These are phyloP conservation scores for Candida nemodendra DNA, from an alignment of 805 yeast genomes.

Conservation along the genomic window DNA sequence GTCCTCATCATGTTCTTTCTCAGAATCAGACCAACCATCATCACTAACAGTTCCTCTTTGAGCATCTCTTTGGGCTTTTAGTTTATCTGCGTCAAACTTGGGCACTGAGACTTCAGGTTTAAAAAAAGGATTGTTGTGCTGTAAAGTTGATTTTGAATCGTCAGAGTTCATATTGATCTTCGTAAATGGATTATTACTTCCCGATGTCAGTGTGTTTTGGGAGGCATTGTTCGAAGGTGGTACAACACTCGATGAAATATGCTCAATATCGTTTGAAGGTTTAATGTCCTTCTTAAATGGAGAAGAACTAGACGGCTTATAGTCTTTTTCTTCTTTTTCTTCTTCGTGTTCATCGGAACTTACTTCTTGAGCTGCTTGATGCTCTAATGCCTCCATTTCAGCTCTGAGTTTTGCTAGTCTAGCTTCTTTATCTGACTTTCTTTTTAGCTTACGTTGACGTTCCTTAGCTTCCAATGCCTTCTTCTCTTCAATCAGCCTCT, in stretches of 20 bases:
- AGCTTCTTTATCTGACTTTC: slow-evolving; percentile 58
- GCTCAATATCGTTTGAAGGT: slow-evolving; percentile 19
- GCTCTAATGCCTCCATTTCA: slow-evolving; percentile 56
- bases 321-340: slow-evolving; percentile 11
- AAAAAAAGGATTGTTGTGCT: slow-evolving; percentile 53
- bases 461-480: slow-evolving; percentile 42
- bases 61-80: slow-evolving; percentile 69
- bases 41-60: slow-evolving; percentile 56
- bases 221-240: slow-evolving; percentile 12
- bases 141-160: slow-evolving; percentile 11
- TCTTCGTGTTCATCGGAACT: slow-evolving; percentile 22
- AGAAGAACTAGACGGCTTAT: too few relatives aligned
- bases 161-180: slow-evolving; percentile 26
- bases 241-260: slow-evolving; percentile 9
- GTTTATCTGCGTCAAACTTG: slow-evolving; percentile 51
- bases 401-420: slow-evolving; percentile 54
- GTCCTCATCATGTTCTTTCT: slow-evolving; percentile 40
- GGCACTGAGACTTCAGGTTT: slow-evolving; percentile 40
- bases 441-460: slow-evolving; percentile 41
- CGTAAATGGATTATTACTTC: slow-evolving; percentile 51
- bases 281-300: too few relatives aligned
- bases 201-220: slow-evolving; percentile 5
- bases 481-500: slow-evolving; percentile 46
- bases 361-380: slow-evolving; percentile 37
- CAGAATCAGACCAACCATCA: slow-evolving; percentile 42